Evolutionary conservation across 345 rosid species (phyloP), one percentile per base, ranked within the genome.

Genomic region (Gossypium mustelinum): DNA sequence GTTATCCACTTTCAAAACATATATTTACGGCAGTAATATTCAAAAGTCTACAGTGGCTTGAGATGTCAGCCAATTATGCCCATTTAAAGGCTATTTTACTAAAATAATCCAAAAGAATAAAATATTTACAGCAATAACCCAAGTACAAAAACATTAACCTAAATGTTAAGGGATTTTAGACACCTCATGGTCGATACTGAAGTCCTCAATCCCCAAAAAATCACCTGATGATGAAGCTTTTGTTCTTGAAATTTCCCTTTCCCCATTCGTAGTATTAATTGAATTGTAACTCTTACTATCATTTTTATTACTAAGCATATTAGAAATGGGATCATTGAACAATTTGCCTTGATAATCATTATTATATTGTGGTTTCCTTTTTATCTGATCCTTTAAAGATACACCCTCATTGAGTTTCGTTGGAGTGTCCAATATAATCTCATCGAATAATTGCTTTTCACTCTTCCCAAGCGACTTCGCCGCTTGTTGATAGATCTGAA

Each of bases 401-500:
- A 92, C 87, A 2, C 75, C 75, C 60, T 85, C 86, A 13, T 84
- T 82, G 16, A 83, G 51, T 83, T 85, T 91, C 14, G 81, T 58
- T 2, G 88, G 85, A 11, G 79, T 76, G 62, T 78, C 87, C 54
- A 89, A 70, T 48, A 70, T 70, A 34, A 75, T 75, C 41, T 88
- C 94, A 77, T 79, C 90, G 16, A 87, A 85, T 81, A 78, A 81
- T 50, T 84, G 65, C 76, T 79, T 84, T 52, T 92, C 98, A 72
- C 85, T 84, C 83, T 94, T 94, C 60, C 88, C 80, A 62, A 94
- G 87, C 58, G 98, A 89, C 56, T 91, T 97, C n/a, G 97, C 96
- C 29, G 98, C 98, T 82, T 91, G 93, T 81, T 92, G 95, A 81
- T 94, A 95, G 77, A 94, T 87, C 98, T 94, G 87, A 77, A 48